phyloP scores from a whole-genome alignment of 2,329 filamentous ascomycete species.

The Diaporthe longicolla region DNA sequence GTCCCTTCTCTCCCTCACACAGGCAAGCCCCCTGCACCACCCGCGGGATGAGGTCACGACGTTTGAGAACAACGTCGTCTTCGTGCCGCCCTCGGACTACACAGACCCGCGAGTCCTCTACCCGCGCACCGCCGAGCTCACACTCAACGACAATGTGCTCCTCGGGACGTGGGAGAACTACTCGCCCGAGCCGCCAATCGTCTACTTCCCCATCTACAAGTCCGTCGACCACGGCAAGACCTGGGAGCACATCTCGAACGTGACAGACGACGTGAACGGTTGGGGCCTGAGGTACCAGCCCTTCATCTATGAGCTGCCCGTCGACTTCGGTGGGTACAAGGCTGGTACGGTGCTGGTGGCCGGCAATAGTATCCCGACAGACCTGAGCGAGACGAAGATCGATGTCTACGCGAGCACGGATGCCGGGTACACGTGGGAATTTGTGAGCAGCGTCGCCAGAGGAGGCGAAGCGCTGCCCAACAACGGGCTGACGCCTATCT shows the following conservation, averaged over 20 bases:
- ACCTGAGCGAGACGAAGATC: slow-evolving; percentile 75
- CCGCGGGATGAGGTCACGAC: slow-evolving; percentile 29
- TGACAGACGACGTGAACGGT: slow-evolving; percentile 74
- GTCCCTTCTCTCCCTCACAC: slow-evolving; percentile 44
- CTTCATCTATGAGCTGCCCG: slow-evolving; percentile 74
- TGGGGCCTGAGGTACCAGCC: slow-evolving; percentile 80
- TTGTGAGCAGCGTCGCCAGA: slow-evolving; percentile 74
- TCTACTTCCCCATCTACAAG: slow-evolving; percentile 68
- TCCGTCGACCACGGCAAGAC: slow-evolving; percentile 68
- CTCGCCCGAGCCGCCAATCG: slow-evolving; percentile 67
- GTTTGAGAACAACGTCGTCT: slow-evolving; percentile 50
- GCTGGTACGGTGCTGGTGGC: slow-evolving; percentile 75
- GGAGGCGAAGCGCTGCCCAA: slow-evolving; percentile 74
- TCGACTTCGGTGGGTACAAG: slow-evolving; percentile 68
- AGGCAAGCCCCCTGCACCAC: slow-evolving; percentile 38
- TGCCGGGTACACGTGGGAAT: slow-evolving; percentile 74
- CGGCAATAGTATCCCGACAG: slow-evolving; percentile 68
- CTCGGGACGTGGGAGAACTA: slow-evolving; percentile 71
- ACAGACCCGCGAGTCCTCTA: slow-evolving; percentile 61
- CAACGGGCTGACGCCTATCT: slow-evolving; percentile 78
- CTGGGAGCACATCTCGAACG: slow-evolving; percentile 74
- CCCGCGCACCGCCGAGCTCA: slow-evolving; percentile 59
- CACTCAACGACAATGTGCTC: slow-evolving; percentile 60
- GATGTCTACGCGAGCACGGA: slow-evolving; percentile 78
- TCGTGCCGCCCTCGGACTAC: slow-evolving; percentile 59